Conservation (phyloP, 805 yeast species). For the Saccharomycopsis capsularis region DNA sequence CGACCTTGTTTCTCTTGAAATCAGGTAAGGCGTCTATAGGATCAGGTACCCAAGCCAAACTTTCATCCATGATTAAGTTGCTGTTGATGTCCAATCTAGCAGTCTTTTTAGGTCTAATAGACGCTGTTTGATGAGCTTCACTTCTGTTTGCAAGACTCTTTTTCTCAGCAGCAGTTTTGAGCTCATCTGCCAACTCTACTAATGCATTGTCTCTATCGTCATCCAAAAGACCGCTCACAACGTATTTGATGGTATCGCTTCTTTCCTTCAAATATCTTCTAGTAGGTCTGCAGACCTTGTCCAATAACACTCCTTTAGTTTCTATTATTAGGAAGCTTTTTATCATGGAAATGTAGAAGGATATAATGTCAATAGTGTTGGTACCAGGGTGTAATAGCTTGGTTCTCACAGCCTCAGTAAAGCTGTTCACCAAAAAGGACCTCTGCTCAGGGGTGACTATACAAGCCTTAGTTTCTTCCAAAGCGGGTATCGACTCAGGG, state of each 20-base stretch:
- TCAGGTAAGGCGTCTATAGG: conserved; percentile 87
- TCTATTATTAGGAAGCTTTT: conserved; percentile 70
- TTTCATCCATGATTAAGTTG: conserved; percentile 16
- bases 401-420: conserved; percentile 37
- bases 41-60: conserved; percentile 68
- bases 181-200: conserved; percentile 39
- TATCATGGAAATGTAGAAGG: conserved; percentile 64
- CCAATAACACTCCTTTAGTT: conserved; percentile 78
- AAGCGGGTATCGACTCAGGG: conserved; percentile 46
- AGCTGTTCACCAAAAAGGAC: conserved; percentile 42
- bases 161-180: conserved; percentile 31
- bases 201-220: conserved; percentile 35
- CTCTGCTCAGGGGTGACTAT: conserved; percentile 43
- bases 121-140: conserved; percentile 7
- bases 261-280: conserved; percentile 64
- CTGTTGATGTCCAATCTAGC: not conserved
- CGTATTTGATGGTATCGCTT: conserved; percentile 59
- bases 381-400: conserved; percentile 72
- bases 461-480: conserved; percentile 52
- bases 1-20: conserved; percentile 52
- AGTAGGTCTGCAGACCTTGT: conserved; percentile 71
- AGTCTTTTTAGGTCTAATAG: too few relatives aligned
- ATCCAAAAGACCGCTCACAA: conserved; percentile 65
- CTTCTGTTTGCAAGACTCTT: too few relatives aligned
- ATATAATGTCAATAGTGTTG: conserved; percentile 65